These are phyloP conservation scores for Candida verbasci DNA, from an alignment of 805 yeast genomes.

Conservation along the genomic window DNA sequence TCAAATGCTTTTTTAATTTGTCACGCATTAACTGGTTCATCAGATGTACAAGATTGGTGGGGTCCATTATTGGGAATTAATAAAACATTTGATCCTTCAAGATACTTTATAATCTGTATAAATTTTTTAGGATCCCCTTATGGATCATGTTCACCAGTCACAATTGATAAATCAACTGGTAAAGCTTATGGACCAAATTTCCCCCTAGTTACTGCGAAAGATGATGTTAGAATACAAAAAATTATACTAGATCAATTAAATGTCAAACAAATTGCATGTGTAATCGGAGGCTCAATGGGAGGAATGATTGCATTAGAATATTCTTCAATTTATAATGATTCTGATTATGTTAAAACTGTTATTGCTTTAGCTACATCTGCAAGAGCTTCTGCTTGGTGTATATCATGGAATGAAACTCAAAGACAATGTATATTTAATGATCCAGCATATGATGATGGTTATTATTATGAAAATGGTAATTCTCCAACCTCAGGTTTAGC, in stretches of 20 bases:
- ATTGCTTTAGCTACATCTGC: constrained; percentile 93
- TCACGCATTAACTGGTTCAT: constrained; percentile 93
- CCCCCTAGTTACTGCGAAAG: constrained; percentile 90
- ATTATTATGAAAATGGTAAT: constrained; percentile 50
- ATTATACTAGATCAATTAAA: constrained; percentile 75
- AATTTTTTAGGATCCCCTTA: constrained; percentile 96
- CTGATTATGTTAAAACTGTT: constrained; percentile 60
- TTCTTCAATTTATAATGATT: constrained; percentile 57
- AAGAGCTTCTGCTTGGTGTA: constrained; percentile 96
- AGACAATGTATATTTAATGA: constrained; percentile 94
- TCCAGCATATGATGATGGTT: constrained; percentile 90
- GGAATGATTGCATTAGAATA: constrained; percentile 95
- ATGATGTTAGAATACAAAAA: constrained; percentile 79
- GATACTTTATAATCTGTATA: constrained; percentile 80
- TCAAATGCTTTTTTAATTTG: constrained; percentile 86
- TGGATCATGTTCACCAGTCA: constrained; percentile 90
- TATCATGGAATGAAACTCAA: constrained; percentile 98
- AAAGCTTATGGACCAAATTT: constrained; percentile 88
- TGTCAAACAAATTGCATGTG: constrained; percentile 75
- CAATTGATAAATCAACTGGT: constrained; percentile 72
- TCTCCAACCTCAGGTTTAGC: constrained; percentile 85
- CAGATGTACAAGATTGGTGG: constrained; percentile 99
- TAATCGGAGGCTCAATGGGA: constrained; percentile 98
- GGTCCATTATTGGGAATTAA: constrained; percentile 87
- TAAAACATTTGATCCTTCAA: constrained; percentile 85